Evolutionary conservation across 2,329 filamentous ascomycete genomes (phyloP).

Genomic region (Sphaerostilbella broomeana): DNA sequence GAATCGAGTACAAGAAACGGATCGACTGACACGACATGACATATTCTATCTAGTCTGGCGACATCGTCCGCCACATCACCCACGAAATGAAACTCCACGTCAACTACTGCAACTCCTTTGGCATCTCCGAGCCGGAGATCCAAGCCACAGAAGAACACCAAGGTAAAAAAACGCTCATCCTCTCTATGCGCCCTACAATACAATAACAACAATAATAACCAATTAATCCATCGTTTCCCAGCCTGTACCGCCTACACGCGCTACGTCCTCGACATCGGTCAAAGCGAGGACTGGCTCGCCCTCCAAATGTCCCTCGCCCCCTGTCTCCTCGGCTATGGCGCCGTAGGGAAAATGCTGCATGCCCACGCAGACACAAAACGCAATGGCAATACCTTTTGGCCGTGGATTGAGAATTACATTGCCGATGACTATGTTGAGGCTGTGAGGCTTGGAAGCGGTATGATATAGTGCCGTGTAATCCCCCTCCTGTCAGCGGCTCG

Average conservation of each 20-base stretch:
- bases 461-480: conserved; percentile 19
- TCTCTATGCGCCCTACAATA: no score
- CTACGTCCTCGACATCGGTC: conserved; percentile 83
- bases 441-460: conserved; percentile 63
- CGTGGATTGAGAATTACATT: conserved; percentile 86
- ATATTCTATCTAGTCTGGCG: conserved; percentile 23
- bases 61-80: conserved; percentile 69
- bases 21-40: not conserved
- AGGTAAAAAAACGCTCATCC: conserved; percentile 38
- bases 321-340: conserved; percentile 83
- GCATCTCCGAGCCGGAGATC: conserved; percentile 67
- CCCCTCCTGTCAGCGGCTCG: not conserved
- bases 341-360: conserved; percentile 66
- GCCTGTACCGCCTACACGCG: conserved; percentile 78
- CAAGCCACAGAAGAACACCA: conserved; percentile 66
- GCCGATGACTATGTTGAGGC: conserved; percentile 71
- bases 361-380: conserved; percentile 53
- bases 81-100: conserved; percentile 77
- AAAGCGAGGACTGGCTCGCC: conserved; percentile 80
- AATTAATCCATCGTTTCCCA: conserved; percentile 19
- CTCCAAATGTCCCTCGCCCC: conserved; percentile 80
- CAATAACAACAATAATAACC: not conserved
- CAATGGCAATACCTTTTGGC: conserved; percentile 71
- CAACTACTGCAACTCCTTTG: conserved; percentile 74
- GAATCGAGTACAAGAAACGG: not conserved